A percentile compares a stretch with the other conserved stretches of the same genome.
Evolutionary conservation across 768 basidiomycete genomes (phyloP).

Genomic region (Crepidotus variabilis): DNA sequence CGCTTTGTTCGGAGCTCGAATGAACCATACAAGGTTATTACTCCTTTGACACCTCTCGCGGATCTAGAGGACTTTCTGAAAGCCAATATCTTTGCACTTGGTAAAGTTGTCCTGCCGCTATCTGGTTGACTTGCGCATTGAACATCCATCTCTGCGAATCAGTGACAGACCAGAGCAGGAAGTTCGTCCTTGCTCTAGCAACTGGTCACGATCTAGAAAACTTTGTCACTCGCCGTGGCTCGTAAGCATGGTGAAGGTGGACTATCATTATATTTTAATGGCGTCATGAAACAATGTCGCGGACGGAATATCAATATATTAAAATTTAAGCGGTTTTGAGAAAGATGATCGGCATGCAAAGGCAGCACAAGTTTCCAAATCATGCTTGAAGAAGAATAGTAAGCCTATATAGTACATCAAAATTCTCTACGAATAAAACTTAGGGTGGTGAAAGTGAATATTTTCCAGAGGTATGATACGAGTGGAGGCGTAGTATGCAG

Average conservation of each 20-base stretch:
- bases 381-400: no score
- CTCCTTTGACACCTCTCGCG: constrained; percentile 71
- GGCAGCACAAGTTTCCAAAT: no score
- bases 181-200: constrained; percentile 81
- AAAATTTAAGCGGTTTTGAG: background rate
- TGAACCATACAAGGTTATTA: constrained; percentile 75
- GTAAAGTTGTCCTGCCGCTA: constrained; percentile 31
- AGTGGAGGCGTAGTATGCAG: no score
- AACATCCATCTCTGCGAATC: background rate
- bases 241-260: no score
- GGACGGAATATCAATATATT: background rate
- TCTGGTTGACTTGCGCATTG: background rate
- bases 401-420: no score
- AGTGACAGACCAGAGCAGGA: constrained; percentile 83
- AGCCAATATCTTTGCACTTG: constrained; percentile 71
- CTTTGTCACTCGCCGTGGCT: constrained; percentile 50
- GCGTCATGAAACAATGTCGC: background rate
- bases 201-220: constrained; percentile 73
- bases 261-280: no score
- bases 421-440: no score
- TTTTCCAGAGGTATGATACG: no score
- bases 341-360: no score
- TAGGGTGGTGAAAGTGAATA: no score
- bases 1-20: constrained; percentile 65
- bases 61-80: constrained; percentile 81